phyloP scores from a whole-genome alignment of 768 basidiomycete species.

The Trichaptum fuscoviolaceum region DNA sequence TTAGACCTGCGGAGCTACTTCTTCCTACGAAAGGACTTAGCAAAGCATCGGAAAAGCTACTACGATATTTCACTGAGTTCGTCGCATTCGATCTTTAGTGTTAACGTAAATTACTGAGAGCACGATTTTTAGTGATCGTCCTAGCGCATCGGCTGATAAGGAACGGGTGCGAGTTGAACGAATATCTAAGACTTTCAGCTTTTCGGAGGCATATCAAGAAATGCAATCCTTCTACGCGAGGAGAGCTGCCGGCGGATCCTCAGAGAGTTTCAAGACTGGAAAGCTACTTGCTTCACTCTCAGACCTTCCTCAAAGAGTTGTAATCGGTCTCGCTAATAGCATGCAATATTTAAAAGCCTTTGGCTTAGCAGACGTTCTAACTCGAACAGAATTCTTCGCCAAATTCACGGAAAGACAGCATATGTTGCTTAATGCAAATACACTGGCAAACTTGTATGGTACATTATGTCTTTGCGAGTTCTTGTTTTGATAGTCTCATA shows the following conservation, averaged over 20 bases:
- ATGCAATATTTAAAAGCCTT: constrained; percentile 70
- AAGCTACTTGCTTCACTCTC: constrained; percentile 55
- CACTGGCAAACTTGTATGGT: constrained; percentile 65
- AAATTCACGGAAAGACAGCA: constrained; percentile 71
- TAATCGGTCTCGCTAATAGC: constrained; percentile 67
- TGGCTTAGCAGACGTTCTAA: constrained; percentile 70
- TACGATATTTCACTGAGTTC: constrained; percentile 67
- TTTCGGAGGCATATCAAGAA: constrained; percentile 63
- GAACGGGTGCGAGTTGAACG: constrained; percentile 53
- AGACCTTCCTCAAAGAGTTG: constrained; percentile 64
- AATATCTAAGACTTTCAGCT: constrained; percentile 48
- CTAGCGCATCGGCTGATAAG: constrained; percentile 28
- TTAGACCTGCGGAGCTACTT: constrained; percentile 77
- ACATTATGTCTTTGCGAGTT: constrained; percentile 16
- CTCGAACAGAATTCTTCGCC: constrained; percentile 72
- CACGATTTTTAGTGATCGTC: background rate
- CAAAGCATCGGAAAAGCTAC: constrained; percentile 67
- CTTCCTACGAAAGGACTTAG: constrained; percentile 57
- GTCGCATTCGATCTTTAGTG: constrained; percentile 8
- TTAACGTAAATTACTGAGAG: background rate
- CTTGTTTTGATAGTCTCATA: constrained; percentile 4
- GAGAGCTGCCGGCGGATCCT: constrained; percentile 36
- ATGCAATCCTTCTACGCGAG: constrained; percentile 64
- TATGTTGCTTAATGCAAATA: constrained; percentile 88
- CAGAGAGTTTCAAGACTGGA: constrained; percentile 45